Conservation (phyloP, 1,284 basidiomycete genomes). For the Tylopilus orsonianus region DNA sequence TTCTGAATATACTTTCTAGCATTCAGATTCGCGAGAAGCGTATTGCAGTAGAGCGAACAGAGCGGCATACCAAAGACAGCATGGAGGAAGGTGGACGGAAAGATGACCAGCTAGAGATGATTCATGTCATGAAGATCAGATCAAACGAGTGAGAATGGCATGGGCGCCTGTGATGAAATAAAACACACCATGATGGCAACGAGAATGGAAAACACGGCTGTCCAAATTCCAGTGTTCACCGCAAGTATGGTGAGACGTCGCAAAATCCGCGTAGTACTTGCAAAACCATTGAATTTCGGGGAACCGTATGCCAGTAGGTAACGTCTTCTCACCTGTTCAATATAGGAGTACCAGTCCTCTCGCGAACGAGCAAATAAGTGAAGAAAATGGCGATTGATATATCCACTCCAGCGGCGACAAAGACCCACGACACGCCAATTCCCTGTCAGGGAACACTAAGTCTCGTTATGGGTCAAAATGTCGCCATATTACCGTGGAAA, state of each 20-base stretch:
- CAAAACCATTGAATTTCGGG: not conserved
- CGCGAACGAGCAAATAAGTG: not conserved
- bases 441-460: not conserved
- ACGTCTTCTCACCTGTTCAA: not conserved
- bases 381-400: not conserved
- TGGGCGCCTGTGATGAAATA: no score
- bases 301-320: no score
- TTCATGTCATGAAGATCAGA: not conserved
- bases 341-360: not conserved
- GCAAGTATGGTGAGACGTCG: constrained; percentile 17
- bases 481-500: constrained; percentile 6
- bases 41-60: constrained; percentile 16
- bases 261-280: constrained; percentile 10
- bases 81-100: not conserved
- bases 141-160: not conserved
- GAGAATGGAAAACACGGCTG: constrained; percentile 14
- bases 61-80: constrained; percentile 13
- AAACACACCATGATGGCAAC: constrained; percentile 15
- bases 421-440: not conserved
- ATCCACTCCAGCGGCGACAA: constrained; percentile 2
- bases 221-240: constrained; percentile 20
- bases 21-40: constrained; percentile 25
- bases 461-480: not conserved
- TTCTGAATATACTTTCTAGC: constrained; percentile 4
- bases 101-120: not conserved